phyloP scores from a whole-genome alignment of 1,284 basidiomycete genomes.

The Neonothopanus nambi region DNA sequence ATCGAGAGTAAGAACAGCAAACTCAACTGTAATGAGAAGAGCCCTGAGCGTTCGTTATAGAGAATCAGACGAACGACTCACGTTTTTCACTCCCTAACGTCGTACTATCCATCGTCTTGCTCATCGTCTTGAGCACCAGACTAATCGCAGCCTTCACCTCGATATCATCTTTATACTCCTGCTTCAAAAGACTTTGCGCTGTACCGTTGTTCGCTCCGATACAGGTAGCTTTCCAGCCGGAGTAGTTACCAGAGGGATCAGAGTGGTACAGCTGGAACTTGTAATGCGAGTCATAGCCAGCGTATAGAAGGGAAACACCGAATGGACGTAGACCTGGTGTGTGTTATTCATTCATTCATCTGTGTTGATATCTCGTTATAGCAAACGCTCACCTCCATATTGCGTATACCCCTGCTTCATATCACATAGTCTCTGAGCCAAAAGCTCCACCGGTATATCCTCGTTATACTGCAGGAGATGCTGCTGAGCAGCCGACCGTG shows the following conservation, averaged over 20 bases:
- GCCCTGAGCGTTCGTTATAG: not conserved
- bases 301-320: conserved; percentile 95
- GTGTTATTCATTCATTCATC: not conserved
- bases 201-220: conserved; percentile 97
- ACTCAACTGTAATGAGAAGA: conserved; percentile 73
- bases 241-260: conserved; percentile 98
- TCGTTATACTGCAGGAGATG: conserved; percentile 93
- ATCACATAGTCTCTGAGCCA: conserved; percentile 93
- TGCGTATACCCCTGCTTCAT: conserved; percentile 99
- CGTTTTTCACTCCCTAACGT: conserved; percentile 93
- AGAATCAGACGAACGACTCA: conserved; percentile 38
- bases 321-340: conserved; percentile 89
- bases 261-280: conserved; percentile 98
- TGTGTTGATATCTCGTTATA: not conserved
- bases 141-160: conserved; percentile 89
- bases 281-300: conserved; percentile 95
- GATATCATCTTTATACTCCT: conserved; percentile 98
- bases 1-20: conserved; percentile 90
- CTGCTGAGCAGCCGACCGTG: conserved; percentile 86
- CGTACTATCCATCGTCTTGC: conserved; percentile 99
- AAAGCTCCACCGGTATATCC: conserved; percentile 96
- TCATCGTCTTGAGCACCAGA: conserved; percentile 92
- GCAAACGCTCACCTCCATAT: conserved; percentile 77
- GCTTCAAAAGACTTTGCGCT: conserved; percentile 91
- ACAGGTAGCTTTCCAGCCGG: conserved; percentile 98